phyloP scores from a whole-genome alignment of 1,284 basidiomycete genomes.

The Trichosporon sp. region DNA sequence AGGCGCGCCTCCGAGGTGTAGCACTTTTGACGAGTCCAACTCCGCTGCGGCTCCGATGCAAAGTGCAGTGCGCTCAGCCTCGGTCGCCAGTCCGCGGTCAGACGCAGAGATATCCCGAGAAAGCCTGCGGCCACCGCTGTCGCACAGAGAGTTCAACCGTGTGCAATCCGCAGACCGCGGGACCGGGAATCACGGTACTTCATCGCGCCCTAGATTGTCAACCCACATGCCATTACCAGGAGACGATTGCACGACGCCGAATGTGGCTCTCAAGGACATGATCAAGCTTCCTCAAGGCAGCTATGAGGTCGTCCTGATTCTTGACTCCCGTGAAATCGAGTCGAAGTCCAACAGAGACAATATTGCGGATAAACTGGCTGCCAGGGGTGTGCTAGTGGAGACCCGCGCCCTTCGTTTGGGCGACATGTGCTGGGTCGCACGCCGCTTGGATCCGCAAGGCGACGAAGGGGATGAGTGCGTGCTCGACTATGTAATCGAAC shows the following conservation, averaged over 20 bases:
- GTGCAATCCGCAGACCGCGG: background rate
- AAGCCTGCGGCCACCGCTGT: background rate
- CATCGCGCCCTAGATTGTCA: conserved; percentile 24
- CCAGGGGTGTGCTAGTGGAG: conserved; percentile 50
- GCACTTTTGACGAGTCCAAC: conserved; percentile 25
- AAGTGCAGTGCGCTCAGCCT: background rate
- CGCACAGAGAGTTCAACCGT: background rate
- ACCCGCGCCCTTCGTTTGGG: conserved; percentile 52
- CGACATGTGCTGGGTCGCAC: conserved; percentile 57
- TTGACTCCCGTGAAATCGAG: conserved; percentile 55
- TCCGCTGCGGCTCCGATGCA: background rate
- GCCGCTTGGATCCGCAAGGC: conserved; percentile 36
- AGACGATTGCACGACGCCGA: conserved; percentile 12
- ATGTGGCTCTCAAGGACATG: conserved; percentile 39
- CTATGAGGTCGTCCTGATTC: conserved; percentile 53
- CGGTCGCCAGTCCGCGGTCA: background rate
- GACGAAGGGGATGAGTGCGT: conserved; percentile 51
- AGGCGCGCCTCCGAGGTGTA: conserved; percentile 39
- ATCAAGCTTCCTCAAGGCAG: conserved; percentile 49
- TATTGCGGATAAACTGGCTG: conserved; percentile 38
- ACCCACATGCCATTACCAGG: conserved; percentile 25
- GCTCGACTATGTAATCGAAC: conserved; percentile 55
- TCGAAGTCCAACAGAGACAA: conserved; percentile 43
- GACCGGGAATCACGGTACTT: background rate
- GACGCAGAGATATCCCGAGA: background rate